Evolutionary conservation across 2,329 filamentous ascomycete species (phyloP).

Genomic region (Fusarium bulbicola): DNA sequence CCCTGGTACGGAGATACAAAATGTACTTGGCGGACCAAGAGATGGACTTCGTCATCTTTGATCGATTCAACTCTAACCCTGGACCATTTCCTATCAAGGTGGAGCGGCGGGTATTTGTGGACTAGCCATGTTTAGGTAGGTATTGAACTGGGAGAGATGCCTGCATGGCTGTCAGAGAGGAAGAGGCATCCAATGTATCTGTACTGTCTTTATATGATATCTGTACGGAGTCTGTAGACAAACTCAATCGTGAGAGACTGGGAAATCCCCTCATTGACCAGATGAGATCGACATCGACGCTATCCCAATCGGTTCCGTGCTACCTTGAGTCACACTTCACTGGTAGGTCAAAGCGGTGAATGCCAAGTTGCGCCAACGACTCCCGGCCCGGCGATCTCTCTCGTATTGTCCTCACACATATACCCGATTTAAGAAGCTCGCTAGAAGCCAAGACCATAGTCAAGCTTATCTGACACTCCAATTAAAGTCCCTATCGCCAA

Average conservation of each 20-base stretch:
- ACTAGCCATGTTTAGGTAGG: background rate
- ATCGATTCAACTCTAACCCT: background rate
- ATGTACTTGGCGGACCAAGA: background rate
- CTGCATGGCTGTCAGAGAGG: background rate
- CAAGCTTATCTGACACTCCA: conserved; percentile 3
- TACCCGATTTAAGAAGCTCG: conserved; percentile 11
- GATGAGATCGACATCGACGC: background rate
- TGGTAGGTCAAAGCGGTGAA: conserved; percentile 7
- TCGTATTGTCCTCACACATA: conserved; percentile 1
- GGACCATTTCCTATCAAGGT: background rate
- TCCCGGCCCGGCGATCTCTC: background rate
- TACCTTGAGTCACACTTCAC: background rate
- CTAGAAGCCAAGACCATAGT: background rate
- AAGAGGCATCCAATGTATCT: background rate
- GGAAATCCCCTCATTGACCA: background rate
- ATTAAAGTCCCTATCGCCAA: background rate
- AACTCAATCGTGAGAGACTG: background rate
- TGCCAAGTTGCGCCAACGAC: background rate
- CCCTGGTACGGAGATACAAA: background rate
- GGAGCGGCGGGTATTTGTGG: conserved; percentile 7
- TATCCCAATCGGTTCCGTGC: background rate
- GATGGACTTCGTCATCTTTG: background rate
- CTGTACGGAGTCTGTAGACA: background rate
- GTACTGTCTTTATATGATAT: background rate
- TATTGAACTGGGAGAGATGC: background rate